Percentiles rank a stretch among this genome's conserved stretches.
Conservation (phyloP, 2,329 filamentous ascomycete species). For the Cordyceps javanica region DNA sequence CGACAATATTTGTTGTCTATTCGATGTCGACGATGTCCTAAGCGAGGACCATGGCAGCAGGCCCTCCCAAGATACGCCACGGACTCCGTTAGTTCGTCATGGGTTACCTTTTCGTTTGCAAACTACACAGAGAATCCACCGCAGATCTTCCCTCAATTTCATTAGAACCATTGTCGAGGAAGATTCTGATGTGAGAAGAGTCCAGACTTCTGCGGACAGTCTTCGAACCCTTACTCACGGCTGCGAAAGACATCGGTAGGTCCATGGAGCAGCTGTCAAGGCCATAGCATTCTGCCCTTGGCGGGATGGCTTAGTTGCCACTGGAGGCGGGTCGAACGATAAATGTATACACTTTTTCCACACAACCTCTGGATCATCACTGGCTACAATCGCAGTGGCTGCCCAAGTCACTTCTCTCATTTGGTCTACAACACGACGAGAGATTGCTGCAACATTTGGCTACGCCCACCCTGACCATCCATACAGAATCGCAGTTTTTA, state of each 20-base stretch:
- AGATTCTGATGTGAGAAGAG: slow-evolving; percentile 21
- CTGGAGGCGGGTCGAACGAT: slow-evolving; percentile 89
- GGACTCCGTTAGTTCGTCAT: slow-evolving; percentile 7
- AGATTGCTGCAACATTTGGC: slow-evolving; percentile 90
- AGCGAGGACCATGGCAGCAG: slow-evolving; percentile 10
- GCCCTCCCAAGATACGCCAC: not conserved
- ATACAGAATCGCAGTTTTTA: slow-evolving; percentile 84
- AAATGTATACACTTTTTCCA: slow-evolving; percentile 96
- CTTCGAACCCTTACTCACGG: slow-evolving; percentile 46
- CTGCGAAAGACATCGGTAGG: slow-evolving; percentile 64
- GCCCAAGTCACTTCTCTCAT: slow-evolving; percentile 91
- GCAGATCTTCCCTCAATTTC: not conserved
- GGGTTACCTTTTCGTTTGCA: slow-evolving; percentile 1
- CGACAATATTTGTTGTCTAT: slow-evolving; percentile 83
- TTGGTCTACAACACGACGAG: slow-evolving; percentile 78
- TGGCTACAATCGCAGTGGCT: slow-evolving; percentile 86
- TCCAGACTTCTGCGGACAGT: slow-evolving; percentile 25
- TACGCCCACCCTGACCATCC: slow-evolving; percentile 88
- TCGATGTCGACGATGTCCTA: slow-evolving; percentile 59
- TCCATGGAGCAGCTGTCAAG: slow-evolving; percentile 84
- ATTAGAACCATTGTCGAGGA: slow-evolving; percentile 3
- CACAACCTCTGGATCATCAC: slow-evolving; percentile 69
- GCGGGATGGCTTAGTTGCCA: slow-evolving; percentile 80
- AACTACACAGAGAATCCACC: not conserved
- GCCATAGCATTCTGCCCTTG: slow-evolving; percentile 96